Conservation (phyloP, 192 early-diverging fungal species). For the Coemansia sp. region DNA sequence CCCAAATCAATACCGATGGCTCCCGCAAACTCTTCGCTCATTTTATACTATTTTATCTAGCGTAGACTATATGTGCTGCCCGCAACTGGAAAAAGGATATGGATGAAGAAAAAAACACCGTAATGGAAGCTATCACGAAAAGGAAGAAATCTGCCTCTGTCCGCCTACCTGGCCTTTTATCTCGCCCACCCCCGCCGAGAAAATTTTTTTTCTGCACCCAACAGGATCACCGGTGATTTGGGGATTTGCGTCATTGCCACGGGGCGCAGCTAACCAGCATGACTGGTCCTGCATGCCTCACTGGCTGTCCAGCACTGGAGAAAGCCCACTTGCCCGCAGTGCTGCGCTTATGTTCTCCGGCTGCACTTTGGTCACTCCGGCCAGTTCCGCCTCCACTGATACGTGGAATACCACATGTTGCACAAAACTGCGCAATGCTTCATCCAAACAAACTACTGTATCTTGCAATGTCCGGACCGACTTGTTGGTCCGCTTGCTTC, state of each 20-base stretch:
- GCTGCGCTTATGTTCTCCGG: background rate
- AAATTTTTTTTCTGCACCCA: slow-evolving; percentile 30
- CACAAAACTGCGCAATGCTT: background rate
- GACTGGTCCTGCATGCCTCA: background rate
- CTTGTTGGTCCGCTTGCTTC: no score
- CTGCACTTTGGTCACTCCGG: background rate
- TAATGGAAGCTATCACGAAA: slow-evolving; percentile 1
- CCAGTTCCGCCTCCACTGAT: background rate
- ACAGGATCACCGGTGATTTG: slow-evolving; percentile 13
- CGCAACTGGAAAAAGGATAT: background rate
- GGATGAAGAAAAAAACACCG: slow-evolving; percentile 9
- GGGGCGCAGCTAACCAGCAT: background rate
- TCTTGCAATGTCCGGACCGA: background rate
- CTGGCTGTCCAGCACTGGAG: background rate
- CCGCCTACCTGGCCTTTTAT: slow-evolving; percentile 4
- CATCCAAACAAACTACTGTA: background rate
- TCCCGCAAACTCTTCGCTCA: slow-evolving; percentile 53
- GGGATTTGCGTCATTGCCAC: background rate
- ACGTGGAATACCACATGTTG: background rate
- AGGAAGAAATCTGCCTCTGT: background rate
- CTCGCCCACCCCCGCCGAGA: slow-evolving; percentile 9
- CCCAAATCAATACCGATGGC: slow-evolving; percentile 97
- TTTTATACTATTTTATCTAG: slow-evolving; percentile 5
- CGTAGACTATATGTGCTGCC: slow-evolving; percentile 2
- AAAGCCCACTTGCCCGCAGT: background rate